Conservation (phyloP, 345 rosid species). For the Euphorbia lathyris region DNA sequence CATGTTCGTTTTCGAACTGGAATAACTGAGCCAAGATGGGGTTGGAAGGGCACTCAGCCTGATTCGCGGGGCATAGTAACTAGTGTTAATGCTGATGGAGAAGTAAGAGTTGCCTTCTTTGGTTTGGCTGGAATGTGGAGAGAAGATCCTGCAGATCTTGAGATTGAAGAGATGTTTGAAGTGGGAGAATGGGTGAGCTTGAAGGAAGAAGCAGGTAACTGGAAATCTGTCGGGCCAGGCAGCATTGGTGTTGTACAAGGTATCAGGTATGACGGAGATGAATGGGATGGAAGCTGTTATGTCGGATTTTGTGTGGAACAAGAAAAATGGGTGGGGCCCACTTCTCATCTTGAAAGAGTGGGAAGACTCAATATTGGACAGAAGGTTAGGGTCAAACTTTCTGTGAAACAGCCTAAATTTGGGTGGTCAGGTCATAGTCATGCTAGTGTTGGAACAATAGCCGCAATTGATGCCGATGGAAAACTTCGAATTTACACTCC, state of each 20-base stretch:
- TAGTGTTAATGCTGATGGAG: conserved; percentile 91
- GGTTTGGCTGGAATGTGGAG: conserved; percentile 83
- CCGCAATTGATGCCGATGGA: conserved; percentile 92
- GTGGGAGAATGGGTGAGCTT: conserved; percentile 96
- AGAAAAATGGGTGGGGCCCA: conserved; percentile 85
- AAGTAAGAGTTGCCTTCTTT: conserved; percentile 77
- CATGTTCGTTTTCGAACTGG: conserved; percentile 79
- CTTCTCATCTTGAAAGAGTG: conserved; percentile 66
- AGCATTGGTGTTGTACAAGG: conserved; percentile 88
- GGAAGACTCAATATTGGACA: conserved; percentile 61
- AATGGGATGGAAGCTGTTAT: conserved; percentile 73
- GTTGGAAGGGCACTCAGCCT: conserved; percentile 86
- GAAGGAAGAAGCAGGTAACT: conserved; percentile 48
- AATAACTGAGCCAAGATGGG: conserved; percentile 89
- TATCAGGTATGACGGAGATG: conserved; percentile 70
- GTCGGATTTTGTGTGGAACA: conserved; percentile 91
- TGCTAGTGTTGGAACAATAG: conserved; percentile 69
- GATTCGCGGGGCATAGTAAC: conserved; percentile 77
- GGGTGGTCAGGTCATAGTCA: conserved; percentile 96
- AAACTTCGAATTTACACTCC: conserved; percentile 92
- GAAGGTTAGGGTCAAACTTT: conserved; percentile 65
- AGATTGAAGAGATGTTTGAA: conserved; percentile 65
- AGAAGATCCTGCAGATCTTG: conserved; percentile 93
- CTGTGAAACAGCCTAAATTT: conserved; percentile 87
- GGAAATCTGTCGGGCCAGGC: conserved; percentile 84